Conservation (phyloP, 371 early-diverging fungal genomes). For the Ordospora colligata region DNA sequence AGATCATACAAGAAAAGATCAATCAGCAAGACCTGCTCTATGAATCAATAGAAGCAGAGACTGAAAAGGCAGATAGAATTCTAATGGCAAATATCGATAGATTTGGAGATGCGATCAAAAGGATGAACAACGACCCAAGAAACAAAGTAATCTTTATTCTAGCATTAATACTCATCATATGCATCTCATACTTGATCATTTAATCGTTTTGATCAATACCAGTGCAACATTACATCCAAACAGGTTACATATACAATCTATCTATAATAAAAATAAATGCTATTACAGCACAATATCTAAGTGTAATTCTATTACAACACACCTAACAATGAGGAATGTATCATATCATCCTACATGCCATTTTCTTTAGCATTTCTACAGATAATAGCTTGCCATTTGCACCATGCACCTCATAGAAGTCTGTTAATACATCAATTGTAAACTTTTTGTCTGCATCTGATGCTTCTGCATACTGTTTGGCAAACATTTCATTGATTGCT, state of each 20-base stretch:
- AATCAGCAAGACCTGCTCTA: conserved; percentile 26
- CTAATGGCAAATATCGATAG: conserved; percentile 6
- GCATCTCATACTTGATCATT: background rate
- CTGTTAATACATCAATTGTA: conserved; percentile 38
- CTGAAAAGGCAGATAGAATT: background rate
- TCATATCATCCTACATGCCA: background rate
- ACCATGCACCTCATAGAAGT: conserved; percentile 43
- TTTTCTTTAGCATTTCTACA: background rate
- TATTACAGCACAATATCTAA: too few relatives aligned
- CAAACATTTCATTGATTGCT: background rate
- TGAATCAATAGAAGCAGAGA: conserved; percentile 26
- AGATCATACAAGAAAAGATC: conserved; percentile 22
- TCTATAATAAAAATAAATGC: too few relatives aligned
- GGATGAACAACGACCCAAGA: conserved; percentile 34
- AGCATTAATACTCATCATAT: background rate
- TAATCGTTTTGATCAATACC: background rate
- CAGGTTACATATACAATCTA: too few relatives aligned
- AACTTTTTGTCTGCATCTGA: conserved; percentile 32
- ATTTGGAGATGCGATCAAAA: conserved; percentile 8
- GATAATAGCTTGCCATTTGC: background rate
- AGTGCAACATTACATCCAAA: too few relatives aligned
- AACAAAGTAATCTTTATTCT: conserved; percentile 36
- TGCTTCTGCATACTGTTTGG: conserved; percentile 12
- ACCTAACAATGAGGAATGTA: background rate
- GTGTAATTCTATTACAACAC: too few relatives aligned